Base-by-base conservation (phyloP, 768 basidiomycete genomes). In the Saitozyma sp. region DNA sequence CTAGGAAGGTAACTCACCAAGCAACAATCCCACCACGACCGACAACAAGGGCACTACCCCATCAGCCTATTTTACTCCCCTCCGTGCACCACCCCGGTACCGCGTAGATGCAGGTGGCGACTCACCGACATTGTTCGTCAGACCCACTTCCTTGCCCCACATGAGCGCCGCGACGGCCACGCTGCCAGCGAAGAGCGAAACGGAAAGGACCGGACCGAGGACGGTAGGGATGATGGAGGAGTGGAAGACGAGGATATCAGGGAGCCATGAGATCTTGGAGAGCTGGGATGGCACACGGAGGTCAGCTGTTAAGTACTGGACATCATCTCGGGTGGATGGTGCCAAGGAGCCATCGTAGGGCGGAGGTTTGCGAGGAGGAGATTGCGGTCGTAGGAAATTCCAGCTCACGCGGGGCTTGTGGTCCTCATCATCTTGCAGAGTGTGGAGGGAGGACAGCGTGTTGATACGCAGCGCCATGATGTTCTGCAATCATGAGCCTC, bases 1-100 rank as follows among this genome's bases (percentile, higher is more conserved):
- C 50, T n/a, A 42, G 54, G 16, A 49, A 9, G 8, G 17, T 37
- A 63, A 87, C 85, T 71, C 66, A 70, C 73, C 92, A 42, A 95
- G 83, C 58, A 95, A 87, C 61, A 96, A 83, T 68, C 92, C 93
- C 56, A 94, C 92, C 68, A 95, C 93, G 13, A 96, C 90, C 10
- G 91, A 90, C 40, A 95, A 84, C 56, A 96, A 80, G 1, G 93
- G 93, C 2, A 93, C 86, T 76, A 52, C 29, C 29, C 2, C 9
- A 9, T 45, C 45, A 56, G 40, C 29, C 45, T 5, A 29, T 29
- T 29, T 29, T 29, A 29, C 29, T 29, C 43, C 46, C 29, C 50
- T 59, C 29, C 29, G 29, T 29, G 29, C 29, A 29, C 29, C 29
- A 29, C 5, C 29, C 29, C 29, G 29, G 29, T 29, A 29, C 29